phyloP scores from a whole-genome alignment of 2,329 filamentous ascomycete genomes.

The Gliomastix tumulicola region DNA sequence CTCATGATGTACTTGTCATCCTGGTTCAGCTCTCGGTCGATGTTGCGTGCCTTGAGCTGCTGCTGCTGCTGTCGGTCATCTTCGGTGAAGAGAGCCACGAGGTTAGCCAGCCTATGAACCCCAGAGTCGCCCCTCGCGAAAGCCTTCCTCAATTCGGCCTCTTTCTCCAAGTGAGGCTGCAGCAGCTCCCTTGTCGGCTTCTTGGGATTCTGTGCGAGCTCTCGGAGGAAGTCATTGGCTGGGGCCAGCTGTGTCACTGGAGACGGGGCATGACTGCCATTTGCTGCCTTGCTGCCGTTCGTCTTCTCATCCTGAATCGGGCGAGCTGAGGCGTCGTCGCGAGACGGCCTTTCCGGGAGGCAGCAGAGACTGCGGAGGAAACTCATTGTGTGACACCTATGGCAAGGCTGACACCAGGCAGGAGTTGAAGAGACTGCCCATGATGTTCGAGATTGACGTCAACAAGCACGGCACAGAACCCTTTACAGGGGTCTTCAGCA shows the following conservation, averaged over 20 bases:
- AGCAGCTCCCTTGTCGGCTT: constrained; percentile 44
- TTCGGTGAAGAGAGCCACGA: constrained; percentile 56
- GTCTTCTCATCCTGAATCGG: too few relatives aligned
- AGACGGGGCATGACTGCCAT: too few relatives aligned
- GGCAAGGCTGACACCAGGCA: too few relatives aligned
- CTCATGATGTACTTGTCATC: constrained; percentile 58
- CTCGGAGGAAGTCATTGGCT: not conserved
- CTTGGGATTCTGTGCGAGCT: constrained; percentile 15
- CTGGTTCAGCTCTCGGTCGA: constrained; percentile 39
- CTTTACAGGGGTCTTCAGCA: too few relatives aligned
- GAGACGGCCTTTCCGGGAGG: too few relatives aligned
- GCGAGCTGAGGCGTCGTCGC: too few relatives aligned
- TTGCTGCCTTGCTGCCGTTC: too few relatives aligned
- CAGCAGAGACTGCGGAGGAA: not conserved
- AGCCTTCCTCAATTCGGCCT: constrained; percentile 51
- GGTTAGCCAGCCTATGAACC: constrained; percentile 33
- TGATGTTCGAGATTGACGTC: too few relatives aligned
- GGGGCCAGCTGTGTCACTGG: too few relatives aligned
- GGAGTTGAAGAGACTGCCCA: too few relatives aligned
- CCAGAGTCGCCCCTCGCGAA: constrained; percentile 53
- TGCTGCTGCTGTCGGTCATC: constrained; percentile 33
- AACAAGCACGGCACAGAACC: too few relatives aligned
- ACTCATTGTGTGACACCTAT: not conserved
- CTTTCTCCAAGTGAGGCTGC: constrained; percentile 54
- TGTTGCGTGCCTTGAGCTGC: constrained; percentile 43